phyloP scores from a whole-genome alignment of 176 grass and related monocot genomes.

The Cenchrus americanus region DNA sequence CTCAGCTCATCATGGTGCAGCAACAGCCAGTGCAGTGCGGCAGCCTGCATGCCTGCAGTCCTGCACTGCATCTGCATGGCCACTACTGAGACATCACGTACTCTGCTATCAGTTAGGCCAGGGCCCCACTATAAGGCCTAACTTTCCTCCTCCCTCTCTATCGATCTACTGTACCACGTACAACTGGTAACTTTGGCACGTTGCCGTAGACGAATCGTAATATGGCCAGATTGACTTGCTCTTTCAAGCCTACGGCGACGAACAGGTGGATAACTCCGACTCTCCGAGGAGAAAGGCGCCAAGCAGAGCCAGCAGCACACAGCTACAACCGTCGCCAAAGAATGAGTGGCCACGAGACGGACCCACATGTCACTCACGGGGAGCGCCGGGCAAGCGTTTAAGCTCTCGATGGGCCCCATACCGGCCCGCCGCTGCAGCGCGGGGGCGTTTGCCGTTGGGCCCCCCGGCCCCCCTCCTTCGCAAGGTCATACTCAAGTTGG shows the following conservation, averaged over 20 bases:
- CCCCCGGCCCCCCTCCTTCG: too few relatives aligned
- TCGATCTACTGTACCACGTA: not conserved
- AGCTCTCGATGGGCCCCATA: too few relatives aligned
- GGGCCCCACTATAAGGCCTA: constrained; percentile 2
- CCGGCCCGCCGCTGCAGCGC: not conserved
- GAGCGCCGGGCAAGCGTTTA: not conserved
- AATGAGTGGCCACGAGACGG: accelerated
- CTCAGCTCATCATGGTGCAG: constrained; percentile 31
- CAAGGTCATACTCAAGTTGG: not conserved
- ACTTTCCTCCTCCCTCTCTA: not conserved
- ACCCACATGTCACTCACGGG: not conserved
- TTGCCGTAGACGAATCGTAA: too few relatives aligned
- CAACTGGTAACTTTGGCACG: not conserved
- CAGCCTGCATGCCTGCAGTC: not conserved
- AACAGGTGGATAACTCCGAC: not conserved
- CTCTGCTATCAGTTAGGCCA: constrained; percentile 8
- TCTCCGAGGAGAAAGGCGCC: not conserved
- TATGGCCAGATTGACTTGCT: not conserved
- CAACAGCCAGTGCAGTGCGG: not conserved
- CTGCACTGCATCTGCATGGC: constrained; percentile 4
- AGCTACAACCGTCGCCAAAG: not conserved
- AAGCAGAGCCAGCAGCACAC: too few relatives aligned
- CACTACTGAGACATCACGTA: not conserved
- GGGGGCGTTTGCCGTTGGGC: too few relatives aligned
- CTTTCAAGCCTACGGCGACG: not conserved